Evolutionary conservation across 345 rosid genomes (phyloP).

Genomic region (Iberis pinnata): DNA sequence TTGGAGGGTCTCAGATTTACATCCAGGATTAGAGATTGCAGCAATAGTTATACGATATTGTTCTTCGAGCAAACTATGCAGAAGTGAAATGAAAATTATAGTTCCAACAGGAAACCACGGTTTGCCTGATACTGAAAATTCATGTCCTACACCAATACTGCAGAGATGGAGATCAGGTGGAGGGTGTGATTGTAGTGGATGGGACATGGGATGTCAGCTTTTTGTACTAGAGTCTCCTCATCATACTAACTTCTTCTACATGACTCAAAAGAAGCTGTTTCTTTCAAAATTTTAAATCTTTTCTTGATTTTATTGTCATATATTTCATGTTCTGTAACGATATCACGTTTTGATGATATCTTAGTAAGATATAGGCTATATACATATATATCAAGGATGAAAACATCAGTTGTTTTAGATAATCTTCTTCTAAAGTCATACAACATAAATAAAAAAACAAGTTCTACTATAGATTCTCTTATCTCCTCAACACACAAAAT

Average conservation of each 20-base stretch:
- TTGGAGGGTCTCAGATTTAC: constrained; percentile 36
- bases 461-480: too few species aligned
- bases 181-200: constrained; percentile 97
- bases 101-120: constrained; percentile 82
- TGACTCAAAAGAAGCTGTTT: too few species aligned
- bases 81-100: constrained; percentile 47
- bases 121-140: constrained; percentile 47
- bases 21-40: constrained; percentile 66
- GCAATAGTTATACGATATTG: constrained; percentile 62
- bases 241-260: too few species aligned
- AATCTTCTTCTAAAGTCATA: too few species aligned
- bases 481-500: too few species aligned
- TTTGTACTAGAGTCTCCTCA: constrained; percentile 51
- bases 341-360: neutral
- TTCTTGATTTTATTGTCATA: too few species aligned
- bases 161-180: constrained; percentile 90
- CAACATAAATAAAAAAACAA: too few species aligned
- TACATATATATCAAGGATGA: neutral
- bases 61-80: constrained; percentile 36
- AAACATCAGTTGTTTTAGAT: too few species aligned
- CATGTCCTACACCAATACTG: constrained; percentile 65
- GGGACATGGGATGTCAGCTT: constrained; percentile 98
- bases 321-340: too few species aligned
- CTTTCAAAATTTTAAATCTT: too few species aligned
- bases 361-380: too few species aligned